These are phyloP conservation scores for Ceratocystis ficicola DNA, from an alignment of 2,329 filamentous ascomycete genomes.

Conservation along the genomic window DNA sequence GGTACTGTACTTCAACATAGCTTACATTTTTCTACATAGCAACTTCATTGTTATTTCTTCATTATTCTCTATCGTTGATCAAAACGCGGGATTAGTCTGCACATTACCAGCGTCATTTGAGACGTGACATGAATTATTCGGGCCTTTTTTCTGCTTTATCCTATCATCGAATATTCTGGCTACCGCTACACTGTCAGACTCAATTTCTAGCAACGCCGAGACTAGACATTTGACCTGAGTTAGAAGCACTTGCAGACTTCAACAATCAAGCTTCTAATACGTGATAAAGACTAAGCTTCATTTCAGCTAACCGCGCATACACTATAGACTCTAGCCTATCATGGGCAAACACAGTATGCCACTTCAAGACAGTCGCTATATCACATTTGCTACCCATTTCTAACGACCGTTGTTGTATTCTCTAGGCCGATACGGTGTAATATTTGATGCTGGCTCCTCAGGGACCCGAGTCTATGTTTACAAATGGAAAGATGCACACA, in stretches of 20 bases:
- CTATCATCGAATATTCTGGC: neutral
- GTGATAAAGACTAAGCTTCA: no score
- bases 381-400: neutral
- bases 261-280: neutral
- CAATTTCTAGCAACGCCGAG: neutral
- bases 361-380: neutral
- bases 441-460: constrained; percentile 95
- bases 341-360: constrained; percentile 32
- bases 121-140: neutral
- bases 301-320: neutral
- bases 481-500: constrained; percentile 70
- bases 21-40: neutral
- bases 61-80: neutral
- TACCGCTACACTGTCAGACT: neutral
- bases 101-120: neutral
- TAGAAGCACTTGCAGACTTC: no score
- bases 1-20: neutral
- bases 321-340: neutral
- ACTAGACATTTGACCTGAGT: neutral
- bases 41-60: neutral
- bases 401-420: neutral
- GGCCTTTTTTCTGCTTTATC: neutral
- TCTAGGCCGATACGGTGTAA: constrained; percentile 69
- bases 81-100: neutral
- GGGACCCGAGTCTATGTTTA: constrained; percentile 93